phyloP scores from a whole-genome alignment of 495 filamentous ascomycete species.

The Talaromyces ruber region DNA sequence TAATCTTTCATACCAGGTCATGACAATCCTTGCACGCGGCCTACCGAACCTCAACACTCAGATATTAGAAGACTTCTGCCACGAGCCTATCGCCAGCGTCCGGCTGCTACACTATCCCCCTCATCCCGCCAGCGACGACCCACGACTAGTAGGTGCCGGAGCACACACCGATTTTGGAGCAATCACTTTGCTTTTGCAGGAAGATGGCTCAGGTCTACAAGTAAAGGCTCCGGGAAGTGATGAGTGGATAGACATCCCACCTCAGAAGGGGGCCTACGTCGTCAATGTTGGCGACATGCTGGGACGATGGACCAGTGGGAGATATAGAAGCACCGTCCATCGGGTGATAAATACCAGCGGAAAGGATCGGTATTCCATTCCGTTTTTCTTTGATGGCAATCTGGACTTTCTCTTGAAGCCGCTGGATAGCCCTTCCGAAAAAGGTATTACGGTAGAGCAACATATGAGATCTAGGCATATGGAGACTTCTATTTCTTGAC shows the following conservation, averaged over 20 bases:
- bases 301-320: constrained; percentile 52
- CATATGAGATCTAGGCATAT: too few species aligned
- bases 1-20: too few species aligned
- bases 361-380: constrained; percentile 47
- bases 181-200: constrained; percentile 50
- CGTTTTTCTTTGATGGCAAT: constrained; percentile 49
- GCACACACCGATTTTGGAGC: constrained; percentile 49
- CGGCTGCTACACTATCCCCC: too few species aligned
- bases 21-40: too few species aligned
- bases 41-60: too few species aligned
- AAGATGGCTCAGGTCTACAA: constrained; percentile 44
- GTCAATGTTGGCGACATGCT: constrained; percentile 63
- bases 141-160: too few species aligned
- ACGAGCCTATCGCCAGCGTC: too few species aligned
- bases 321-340: constrained; percentile 52
- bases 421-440: too few species aligned
- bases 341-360: constrained; percentile 41
- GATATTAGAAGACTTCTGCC: too few species aligned
- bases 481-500: too few species aligned
- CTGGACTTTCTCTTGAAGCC: constrained; percentile 8
- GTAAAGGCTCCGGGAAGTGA: constrained; percentile 35
- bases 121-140: too few species aligned
- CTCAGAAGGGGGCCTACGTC: constrained; percentile 48
- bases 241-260: constrained; percentile 47
- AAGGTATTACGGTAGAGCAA: too few species aligned